Conservation (phyloP, 768 basidiomycete genomes). For the Serendipita sp. region DNA sequence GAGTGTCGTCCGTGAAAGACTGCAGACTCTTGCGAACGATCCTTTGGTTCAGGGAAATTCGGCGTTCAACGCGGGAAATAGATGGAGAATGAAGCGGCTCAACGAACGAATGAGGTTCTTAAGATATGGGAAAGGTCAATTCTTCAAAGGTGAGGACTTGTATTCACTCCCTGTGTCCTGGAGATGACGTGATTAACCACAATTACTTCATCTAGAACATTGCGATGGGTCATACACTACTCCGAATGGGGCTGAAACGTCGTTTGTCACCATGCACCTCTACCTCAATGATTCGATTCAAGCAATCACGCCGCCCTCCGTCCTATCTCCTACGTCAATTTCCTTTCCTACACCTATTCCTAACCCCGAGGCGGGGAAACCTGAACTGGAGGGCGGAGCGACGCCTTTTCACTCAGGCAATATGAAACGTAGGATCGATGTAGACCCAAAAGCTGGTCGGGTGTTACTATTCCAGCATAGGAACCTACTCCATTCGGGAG, state of each 20-base stretch:
- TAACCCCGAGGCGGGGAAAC: neutral
- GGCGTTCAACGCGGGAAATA: neutral
- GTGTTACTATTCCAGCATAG: slow-evolving; percentile 7
- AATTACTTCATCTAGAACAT: slow-evolving; percentile 3
- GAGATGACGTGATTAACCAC: neutral
- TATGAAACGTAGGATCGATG: slow-evolving; percentile 2
- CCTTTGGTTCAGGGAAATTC: neutral
- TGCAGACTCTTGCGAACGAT: neutral
- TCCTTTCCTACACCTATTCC: neutral
- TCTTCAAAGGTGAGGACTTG: slow-evolving; percentile 7
- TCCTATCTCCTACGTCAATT: neutral
- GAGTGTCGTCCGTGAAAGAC: neutral
- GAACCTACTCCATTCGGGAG: slow-evolving; percentile 5
- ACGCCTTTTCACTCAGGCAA: slow-evolving; percentile 4
- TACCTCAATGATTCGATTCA: slow-evolving; percentile 7
- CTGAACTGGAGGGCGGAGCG: neutral
- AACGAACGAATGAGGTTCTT: slow-evolving; percentile 9
- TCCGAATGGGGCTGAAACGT: neutral
- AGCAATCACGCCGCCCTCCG: neutral
- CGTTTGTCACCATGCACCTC: slow-evolving; percentile 7
- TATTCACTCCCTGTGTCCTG: neutral
- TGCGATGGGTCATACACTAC: slow-evolving; percentile 6
- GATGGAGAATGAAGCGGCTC: slow-evolving; percentile 3
- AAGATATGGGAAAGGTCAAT: slow-evolving; percentile 4
- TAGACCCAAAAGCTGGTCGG: slow-evolving; percentile 4